Evolutionary conservation across 306 rosid genomes (phyloP), one percentile per base, ranked within the genome.

Genomic region (Dalbergia cultrata): DNA sequence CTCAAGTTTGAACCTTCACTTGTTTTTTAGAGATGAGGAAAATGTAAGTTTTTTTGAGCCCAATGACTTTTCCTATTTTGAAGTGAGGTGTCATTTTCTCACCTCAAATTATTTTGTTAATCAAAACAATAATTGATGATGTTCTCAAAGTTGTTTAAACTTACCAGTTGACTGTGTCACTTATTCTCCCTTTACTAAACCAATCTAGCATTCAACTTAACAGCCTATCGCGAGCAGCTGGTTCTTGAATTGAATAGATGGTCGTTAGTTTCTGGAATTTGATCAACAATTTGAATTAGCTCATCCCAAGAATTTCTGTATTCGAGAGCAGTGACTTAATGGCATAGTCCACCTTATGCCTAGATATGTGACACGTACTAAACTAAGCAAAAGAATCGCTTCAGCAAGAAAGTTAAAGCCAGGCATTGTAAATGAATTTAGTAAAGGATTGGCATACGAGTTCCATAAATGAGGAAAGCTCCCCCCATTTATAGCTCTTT

Each of bases 401-500:
- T 8, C 17, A 63, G 13, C 39, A 8, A 37, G 43, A 73, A 31
- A 22, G 52, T 54, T 43, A 70, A 43, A 77, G 63, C 9, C 52
- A 49, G 22, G 31, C n/a, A 17, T 12, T 54, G 53, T 18, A 53
- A 69, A 63, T 13, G 37, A 65, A 58, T 57, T 49, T 60, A 37
- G 54, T 52, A 62, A 63, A 72, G 52, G 9, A 54, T 26, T 47
- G 56, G 13, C 57, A 54, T 70, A 52, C 62, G 37, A 7, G 13
- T 60, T 76, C 6, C 72, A 49, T 52, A 52, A 44, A 70, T 19
- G 31, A 63, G 37, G 74, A 82, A 82, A 77, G 82, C 60, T 71
- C 70, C 57, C 77, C 58, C 47, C 56, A 83, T 71, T 71, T 83
- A 39, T 17, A 64, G 53, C 45, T 4, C 76, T 67, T 66, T 57